Evolutionary conservation across 2,329 filamentous ascomycete species (phyloP).

Genomic region (Stromatinia cepivora): DNA sequence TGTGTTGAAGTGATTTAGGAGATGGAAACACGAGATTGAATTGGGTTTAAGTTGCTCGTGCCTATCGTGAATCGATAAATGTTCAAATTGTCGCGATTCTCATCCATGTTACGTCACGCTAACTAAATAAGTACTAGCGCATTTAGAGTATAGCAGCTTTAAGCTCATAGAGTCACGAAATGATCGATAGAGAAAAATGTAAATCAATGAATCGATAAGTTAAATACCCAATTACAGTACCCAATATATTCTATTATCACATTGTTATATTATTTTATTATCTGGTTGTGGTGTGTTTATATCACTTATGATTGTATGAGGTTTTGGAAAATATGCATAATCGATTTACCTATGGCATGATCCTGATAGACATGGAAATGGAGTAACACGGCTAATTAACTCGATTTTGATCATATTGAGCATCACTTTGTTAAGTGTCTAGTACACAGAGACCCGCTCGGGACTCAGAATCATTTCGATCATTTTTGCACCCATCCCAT

Average conservation of each 20-base stretch:
- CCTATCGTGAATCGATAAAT: conserved; percentile 21
- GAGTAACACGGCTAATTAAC: conserved; percentile 6
- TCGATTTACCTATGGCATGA: background rate
- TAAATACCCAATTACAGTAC: no score
- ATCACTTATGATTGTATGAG: background rate
- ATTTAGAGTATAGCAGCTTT: background rate
- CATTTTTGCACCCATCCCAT: conserved; percentile 19
- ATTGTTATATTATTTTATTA: background rate
- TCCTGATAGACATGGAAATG: background rate
- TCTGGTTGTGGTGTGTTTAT: background rate
- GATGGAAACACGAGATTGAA: conserved; percentile 13
- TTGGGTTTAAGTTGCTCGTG: background rate
- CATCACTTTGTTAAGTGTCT: conserved; percentile 18
- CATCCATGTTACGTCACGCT: conserved; percentile 16
- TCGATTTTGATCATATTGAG: conserved; percentile 8
- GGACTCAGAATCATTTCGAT: conserved; percentile 22
- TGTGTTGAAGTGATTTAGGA: background rate
- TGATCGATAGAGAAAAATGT: no score
- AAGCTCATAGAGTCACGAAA: background rate
- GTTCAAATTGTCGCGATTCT: conserved; percentile 26
- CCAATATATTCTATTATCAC: no score
- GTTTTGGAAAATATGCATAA: background rate
- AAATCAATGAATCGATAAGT: no score
- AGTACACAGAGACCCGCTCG: conserved; percentile 23
- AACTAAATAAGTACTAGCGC: conserved; percentile 25